Base-by-base conservation (phyloP, 345 rosid species). In the Angophora floribunda region DNA sequence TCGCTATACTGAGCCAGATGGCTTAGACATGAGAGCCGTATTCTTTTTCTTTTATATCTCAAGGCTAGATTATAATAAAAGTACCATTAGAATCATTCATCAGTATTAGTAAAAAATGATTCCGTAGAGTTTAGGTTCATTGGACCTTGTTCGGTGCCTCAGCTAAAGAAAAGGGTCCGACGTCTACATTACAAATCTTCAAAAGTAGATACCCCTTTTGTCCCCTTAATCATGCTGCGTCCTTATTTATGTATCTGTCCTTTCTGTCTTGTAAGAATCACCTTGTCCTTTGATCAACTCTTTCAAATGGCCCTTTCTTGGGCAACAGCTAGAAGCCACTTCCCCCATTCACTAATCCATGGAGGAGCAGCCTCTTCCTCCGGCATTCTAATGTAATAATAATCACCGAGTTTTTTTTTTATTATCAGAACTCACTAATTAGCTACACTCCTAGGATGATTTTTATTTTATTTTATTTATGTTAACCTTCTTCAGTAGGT, bases 161-260 rank as follows among this genome's bases (percentile, higher is more conserved):
- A 24, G 88, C 91, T 88, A 26, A 45, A 70, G 91, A 85, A 51
- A 86, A 55, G 90, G 93, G 93, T 90, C 89, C 88, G 91, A 36
- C 63, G 36, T 86, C 52, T 59, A 30, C 30, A 65, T 24, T 53
- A 88, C 94, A 90, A 21, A 51, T 89, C 86, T 78, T 67, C 22
- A 41, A 88, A 88, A 85, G 67, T 24, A 85, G 63, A 85, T 21
- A 14, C 63, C 67, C 26, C 87, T 63, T 47, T 57, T 57, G 50
- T 53, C 61, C 85, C 85, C 50, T 5, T 9, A 57, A 88, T 63
- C 47, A 65, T 49, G 44, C 45, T 49, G 59, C 41, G 9, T 6
- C 41, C 65, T 51, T 65, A 16, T 16, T 4, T 30, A 67, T 15
- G 4, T 36, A 4, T 32, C 10, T 19, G 82, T 70, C 61, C 88